A percentile compares a stretch with the other conserved stretches of the same genome.
Conservation (phyloP, 441 rosid species). For the Omphalea diandra region DNA sequence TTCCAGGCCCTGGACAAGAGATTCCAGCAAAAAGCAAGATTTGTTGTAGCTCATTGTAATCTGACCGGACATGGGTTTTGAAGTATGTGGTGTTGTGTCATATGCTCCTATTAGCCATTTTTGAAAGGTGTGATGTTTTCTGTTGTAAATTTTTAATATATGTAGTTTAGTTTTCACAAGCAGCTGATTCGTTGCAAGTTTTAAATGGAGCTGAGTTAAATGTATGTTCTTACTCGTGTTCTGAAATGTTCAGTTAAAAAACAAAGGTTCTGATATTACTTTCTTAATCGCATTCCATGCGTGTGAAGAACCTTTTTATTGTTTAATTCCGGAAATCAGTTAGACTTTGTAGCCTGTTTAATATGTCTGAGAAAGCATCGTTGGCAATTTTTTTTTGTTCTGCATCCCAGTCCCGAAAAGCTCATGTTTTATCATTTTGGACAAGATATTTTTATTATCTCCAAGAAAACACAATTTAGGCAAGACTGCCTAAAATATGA, state of each 20-base stretch:
- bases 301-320: not conserved
- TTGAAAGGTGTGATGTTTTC: conserved; percentile 37
- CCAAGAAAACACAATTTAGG: too few species aligned
- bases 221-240: not conserved
- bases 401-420: too few species aligned
- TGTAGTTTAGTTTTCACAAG: conserved; percentile 24
- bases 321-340: too few species aligned
- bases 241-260: too few species aligned
- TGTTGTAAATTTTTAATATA: conserved; percentile 40
- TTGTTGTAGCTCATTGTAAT: conserved; percentile 62
- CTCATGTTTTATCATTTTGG: too few species aligned
- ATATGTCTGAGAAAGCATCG: too few species aligned
- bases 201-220: not conserved
- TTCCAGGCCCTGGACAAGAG: conserved; percentile 79
- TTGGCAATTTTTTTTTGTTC: too few species aligned
- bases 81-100: conserved; percentile 12
- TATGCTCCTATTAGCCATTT: conserved; percentile 27
- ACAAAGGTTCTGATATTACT: too few species aligned
- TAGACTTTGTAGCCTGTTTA: too few species aligned
- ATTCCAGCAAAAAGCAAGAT: conserved; percentile 54
- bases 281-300: not conserved
- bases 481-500: too few species aligned
- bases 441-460: too few species aligned
- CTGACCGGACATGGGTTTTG: conserved; percentile 2
- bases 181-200: conserved; percentile 25